Percentiles rank a stretch among this genome's conserved stretches.
Evolutionary conservation across 2,329 filamentous ascomycete species (phyloP).

Genomic region (Trichoderma breve): DNA sequence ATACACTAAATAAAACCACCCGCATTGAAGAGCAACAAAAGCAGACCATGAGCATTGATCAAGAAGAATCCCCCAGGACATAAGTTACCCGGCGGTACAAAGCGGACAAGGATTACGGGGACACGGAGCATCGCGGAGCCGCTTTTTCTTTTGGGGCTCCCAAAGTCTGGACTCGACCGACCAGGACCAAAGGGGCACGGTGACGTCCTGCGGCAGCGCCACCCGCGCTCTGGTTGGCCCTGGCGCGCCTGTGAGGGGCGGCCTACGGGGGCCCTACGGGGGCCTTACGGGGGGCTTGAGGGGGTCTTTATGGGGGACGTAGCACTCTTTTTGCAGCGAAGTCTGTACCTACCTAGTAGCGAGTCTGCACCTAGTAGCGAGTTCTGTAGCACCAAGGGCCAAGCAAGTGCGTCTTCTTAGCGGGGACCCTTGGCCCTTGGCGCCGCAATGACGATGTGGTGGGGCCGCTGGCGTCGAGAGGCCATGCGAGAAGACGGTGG

Average conservation of each 20-base stretch:
- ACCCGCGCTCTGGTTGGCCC: constrained; percentile 19
- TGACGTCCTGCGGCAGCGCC: constrained; percentile 26
- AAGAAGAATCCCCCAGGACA: not conserved
- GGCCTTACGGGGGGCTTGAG: not conserved
- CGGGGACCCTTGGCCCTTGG: constrained; percentile 22
- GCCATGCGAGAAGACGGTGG: not conserved
- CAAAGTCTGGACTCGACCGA: constrained; percentile 23
- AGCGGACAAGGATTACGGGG: not conserved
- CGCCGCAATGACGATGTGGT: constrained; percentile 24
- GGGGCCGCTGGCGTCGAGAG: constrained; percentile 1
- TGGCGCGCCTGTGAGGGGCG: constrained; percentile 1
- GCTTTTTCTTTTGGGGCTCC: constrained; percentile 13
- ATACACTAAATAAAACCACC: too few species aligned
- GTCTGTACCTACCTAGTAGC: not conserved
- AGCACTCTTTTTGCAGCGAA: not conserved
- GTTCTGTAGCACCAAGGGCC: not conserved
- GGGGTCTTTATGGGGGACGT: not conserved
- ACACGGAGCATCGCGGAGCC: constrained; percentile 16
- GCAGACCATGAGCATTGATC: too few species aligned
- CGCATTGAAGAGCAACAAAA: not conserved
- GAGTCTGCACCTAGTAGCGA: not conserved
- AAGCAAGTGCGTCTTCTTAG: not conserved
- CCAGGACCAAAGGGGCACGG: constrained; percentile 23
- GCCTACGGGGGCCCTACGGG: not conserved
- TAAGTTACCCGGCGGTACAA: not conserved